These are phyloP conservation scores for Botrytis fabae DNA, from an alignment of 2,329 filamentous ascomycete species.

Conservation along the genomic window DNA sequence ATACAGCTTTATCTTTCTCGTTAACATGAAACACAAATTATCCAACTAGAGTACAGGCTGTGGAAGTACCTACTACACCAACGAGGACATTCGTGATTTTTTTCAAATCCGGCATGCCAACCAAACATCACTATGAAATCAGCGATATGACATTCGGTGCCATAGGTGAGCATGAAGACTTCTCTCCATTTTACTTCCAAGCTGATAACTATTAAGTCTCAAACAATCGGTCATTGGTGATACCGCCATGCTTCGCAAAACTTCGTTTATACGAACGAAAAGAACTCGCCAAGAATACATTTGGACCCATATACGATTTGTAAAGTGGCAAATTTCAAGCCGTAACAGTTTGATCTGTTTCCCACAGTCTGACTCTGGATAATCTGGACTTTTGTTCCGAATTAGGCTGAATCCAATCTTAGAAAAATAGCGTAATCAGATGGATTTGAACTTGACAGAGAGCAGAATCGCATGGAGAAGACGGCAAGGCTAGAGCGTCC, in stretches of 20 bases:
- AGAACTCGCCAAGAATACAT: slow-evolving; percentile 30
- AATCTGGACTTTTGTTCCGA: not conserved
- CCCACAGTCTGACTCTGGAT: no score
- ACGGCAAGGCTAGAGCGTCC: not conserved
- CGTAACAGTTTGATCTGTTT: not conserved
- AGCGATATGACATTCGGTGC: slow-evolving; percentile 35
- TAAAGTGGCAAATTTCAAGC: slow-evolving; percentile 32
- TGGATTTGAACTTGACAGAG: not conserved
- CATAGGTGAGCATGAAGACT: slow-evolving; percentile 32
- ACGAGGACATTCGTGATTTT: slow-evolving; percentile 29
- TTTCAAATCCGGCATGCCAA: slow-evolving; percentile 31
- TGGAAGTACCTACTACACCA: slow-evolving; percentile 32
- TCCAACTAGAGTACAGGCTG: slow-evolving; percentile 27
- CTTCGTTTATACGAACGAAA: slow-evolving; percentile 32
- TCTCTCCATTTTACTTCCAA: not conserved
- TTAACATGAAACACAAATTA: not conserved
- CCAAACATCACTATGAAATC: slow-evolving; percentile 27
- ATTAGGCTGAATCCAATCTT: not conserved
- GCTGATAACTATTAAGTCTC: slow-evolving; percentile 13
- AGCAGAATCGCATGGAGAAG: not conserved
- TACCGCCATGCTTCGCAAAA: slow-evolving; percentile 31
- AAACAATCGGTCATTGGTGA: slow-evolving; percentile 36
- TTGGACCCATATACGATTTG: slow-evolving; percentile 35
- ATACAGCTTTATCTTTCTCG: slow-evolving; percentile 32
- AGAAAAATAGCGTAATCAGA: not conserved